Percentiles rank a stretch among this genome's conserved stretches.
These are phyloP conservation scores for Handroanthus guayacan DNA, from an alignment of 257 asterid species.

Conservation along the genomic window DNA sequence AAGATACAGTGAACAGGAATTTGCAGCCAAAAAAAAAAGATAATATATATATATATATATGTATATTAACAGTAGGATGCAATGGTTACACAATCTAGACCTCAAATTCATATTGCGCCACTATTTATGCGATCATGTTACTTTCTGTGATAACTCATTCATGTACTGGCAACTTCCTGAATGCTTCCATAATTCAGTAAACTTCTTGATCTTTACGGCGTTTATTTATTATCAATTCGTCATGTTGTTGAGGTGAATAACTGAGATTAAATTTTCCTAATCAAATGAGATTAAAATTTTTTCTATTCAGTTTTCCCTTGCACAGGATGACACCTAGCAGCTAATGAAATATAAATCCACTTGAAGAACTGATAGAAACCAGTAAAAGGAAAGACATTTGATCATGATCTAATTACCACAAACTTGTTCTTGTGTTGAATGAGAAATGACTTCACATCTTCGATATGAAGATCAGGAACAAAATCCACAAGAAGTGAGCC, in stretches of 20 bases:
- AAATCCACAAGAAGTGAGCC: conserved; percentile 85
- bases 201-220: not conserved
- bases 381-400: conserved; percentile 8
- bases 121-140: not conserved
- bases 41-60: too few relatives aligned
- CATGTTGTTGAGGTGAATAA: not conserved
- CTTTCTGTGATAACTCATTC: not conserved
- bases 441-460: conserved; percentile 72
- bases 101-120: not conserved
- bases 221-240: not conserved
- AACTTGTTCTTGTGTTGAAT: conserved; percentile 67
- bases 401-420: conserved; percentile 57
- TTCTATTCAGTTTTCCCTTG: not conserved
- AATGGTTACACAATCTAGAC: not conserved
- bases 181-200: conserved; percentile 8
- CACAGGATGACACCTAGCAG: conserved; percentile 14
- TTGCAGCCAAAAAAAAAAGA: not conserved
- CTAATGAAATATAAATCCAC: conserved; percentile 10
- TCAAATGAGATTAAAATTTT: not conserved
- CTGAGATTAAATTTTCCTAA: not conserved
- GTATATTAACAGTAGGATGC: not conserved
- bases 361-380: conserved; percentile 14
- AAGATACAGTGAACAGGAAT: not conserved
- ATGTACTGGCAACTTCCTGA: not conserved
- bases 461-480: conserved; percentile 70